A percentile compares a stretch with the other conserved stretches of the same genome.
phyloP scores from a whole-genome alignment of 108 stramenopile species.

The Schizochytrium sp. region DNA sequence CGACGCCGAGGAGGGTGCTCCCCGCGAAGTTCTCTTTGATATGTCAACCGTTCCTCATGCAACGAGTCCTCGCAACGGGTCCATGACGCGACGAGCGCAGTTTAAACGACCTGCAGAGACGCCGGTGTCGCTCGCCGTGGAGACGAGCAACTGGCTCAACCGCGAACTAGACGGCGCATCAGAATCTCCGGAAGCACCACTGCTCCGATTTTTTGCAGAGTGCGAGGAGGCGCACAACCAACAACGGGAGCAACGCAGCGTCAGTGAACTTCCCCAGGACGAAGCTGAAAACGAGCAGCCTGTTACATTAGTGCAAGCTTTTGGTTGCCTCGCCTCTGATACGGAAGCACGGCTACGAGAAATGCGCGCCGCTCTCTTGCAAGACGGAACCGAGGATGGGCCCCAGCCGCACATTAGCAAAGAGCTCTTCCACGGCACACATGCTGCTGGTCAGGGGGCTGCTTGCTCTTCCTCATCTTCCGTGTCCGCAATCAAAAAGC shows the following conservation, averaged over 20 bases:
- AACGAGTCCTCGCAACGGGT: not conserved
- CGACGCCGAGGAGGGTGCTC: not conserved
- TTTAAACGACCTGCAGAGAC: not conserved
- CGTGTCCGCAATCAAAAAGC: not conserved
- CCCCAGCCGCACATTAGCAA: not conserved
- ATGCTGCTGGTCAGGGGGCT: not conserved
- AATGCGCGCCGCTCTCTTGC: not conserved
- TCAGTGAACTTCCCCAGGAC: not conserved
- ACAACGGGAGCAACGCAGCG: not conserved
- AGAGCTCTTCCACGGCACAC: not conserved
- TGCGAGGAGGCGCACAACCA: not conserved
- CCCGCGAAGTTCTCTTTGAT: not conserved
- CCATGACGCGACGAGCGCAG: not conserved
- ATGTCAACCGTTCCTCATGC: not conserved
- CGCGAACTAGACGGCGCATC: not conserved
- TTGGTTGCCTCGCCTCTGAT: not conserved
- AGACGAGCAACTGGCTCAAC: not conserved
- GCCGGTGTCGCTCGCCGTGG: conserved; percentile 7
- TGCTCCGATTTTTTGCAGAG: not conserved
- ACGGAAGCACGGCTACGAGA: not conserved
- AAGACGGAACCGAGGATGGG: not conserved
- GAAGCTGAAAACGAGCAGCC: not conserved
- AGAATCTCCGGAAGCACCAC: not conserved
- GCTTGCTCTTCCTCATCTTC: not conserved
- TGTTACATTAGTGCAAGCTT: not conserved